Conservation (phyloP, 176 grass and related monocot genomes). For the Saccharum officinarum region DNA sequence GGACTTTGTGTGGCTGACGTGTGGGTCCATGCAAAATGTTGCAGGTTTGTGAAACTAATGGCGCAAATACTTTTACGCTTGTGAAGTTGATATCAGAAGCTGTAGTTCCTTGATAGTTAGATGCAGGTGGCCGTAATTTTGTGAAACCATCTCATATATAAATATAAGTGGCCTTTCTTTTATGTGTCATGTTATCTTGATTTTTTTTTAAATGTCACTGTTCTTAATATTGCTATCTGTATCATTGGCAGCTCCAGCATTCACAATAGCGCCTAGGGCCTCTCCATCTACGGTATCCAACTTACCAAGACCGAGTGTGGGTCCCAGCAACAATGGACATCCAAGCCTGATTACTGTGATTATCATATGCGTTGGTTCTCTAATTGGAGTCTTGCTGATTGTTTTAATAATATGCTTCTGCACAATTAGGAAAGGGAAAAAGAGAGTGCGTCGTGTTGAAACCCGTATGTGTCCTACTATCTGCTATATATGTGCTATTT, state of each 20-base stretch:
- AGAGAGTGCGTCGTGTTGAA: slow-evolving; percentile 56
- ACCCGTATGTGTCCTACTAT: slow-evolving; percentile 53
- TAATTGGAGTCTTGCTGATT: slow-evolving; percentile 63
- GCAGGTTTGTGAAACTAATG: background rate
- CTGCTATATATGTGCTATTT: slow-evolving; percentile 12
- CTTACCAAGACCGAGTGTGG: slow-evolving; percentile 30
- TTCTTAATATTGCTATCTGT: slow-evolving; percentile 30
- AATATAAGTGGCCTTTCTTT: slow-evolving; percentile 3
- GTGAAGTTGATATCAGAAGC: background rate
- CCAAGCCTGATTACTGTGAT: slow-evolving; percentile 59
- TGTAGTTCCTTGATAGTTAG: background rate
- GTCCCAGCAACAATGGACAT: slow-evolving; percentile 41
- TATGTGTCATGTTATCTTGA: slow-evolving; percentile 6
- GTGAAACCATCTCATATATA: background rate
- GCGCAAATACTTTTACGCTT: background rate
- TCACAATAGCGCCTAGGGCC: slow-evolving; percentile 56
- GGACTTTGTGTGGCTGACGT: background rate
- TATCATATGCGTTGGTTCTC: slow-evolving; percentile 70
- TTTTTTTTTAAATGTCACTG: background rate
- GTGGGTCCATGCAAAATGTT: background rate
- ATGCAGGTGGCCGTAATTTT: background rate
- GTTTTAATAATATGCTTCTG: slow-evolving; percentile 75
- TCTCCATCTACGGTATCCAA: slow-evolving; percentile 49
- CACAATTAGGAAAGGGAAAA: slow-evolving; percentile 63
- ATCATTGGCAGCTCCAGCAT: slow-evolving; percentile 68